Conservation (phyloP, 768 basidiomycete genomes). For the Lactarius evosmus region DNA sequence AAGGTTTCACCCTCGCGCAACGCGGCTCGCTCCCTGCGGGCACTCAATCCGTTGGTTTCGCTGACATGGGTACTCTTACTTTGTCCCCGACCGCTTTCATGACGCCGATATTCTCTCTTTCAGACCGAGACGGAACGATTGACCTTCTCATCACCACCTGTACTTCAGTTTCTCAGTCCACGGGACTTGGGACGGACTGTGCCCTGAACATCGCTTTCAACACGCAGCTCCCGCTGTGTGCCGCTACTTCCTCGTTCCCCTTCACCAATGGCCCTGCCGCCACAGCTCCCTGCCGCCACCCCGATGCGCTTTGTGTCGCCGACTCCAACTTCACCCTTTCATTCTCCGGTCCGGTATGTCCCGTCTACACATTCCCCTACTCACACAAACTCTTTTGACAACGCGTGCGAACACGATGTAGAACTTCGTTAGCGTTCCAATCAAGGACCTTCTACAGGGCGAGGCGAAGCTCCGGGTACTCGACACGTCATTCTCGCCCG, state of each 20-base stretch:
- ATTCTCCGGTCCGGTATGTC: conserved; percentile 18
- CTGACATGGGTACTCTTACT: conserved; percentile 69
- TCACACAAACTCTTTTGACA: not conserved
- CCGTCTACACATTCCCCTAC: no score
- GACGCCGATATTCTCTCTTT: not conserved
- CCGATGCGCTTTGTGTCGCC: conserved; percentile 74
- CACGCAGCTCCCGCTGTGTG: conserved; percentile 80
- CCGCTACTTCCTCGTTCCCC: conserved; percentile 48
- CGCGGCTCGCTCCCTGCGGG: conserved; percentile 70
- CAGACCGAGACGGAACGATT: conserved; percentile 94
- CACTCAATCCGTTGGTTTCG: conserved; percentile 78
- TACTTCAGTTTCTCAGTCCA: conserved; percentile 56
- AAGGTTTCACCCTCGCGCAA: conserved; percentile 69
- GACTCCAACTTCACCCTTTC: conserved; percentile 82
- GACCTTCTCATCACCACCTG: conserved; percentile 94
- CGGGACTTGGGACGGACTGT: conserved; percentile 74
- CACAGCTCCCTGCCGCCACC: conserved; percentile 54
- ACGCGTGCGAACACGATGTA: conserved; percentile 33
- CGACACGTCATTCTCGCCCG: conserved; percentile 61
- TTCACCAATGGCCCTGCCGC: conserved; percentile 42
- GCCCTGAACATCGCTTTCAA: conserved; percentile 92
- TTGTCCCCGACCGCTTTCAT: not conserved
- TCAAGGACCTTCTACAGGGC: conserved; percentile 55
- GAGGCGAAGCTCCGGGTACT: conserved; percentile 56
- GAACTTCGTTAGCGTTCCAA: conserved; percentile 64